phyloP scores from a whole-genome alignment of 1,139 yeast species.

The Zhuliangozyma parablackwelliae region DNA sequence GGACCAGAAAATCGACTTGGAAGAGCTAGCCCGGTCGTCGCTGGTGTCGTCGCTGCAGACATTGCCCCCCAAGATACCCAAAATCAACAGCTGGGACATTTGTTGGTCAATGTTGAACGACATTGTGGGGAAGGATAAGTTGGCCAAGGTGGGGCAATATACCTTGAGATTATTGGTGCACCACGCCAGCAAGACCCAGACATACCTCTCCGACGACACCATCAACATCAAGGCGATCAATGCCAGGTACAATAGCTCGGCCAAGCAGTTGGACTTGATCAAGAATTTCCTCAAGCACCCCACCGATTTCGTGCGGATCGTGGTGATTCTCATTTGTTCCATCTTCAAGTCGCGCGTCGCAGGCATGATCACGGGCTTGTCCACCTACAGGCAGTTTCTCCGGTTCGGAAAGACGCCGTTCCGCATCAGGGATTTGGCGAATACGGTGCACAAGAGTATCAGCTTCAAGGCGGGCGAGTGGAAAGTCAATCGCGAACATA shows the following conservation, averaged over 20 bases:
- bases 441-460: constrained; percentile 16
- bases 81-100: constrained; percentile 29
- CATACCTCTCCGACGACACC: constrained; percentile 29
- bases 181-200: constrained; percentile 42
- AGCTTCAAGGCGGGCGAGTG: constrained; percentile 9
- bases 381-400: constrained; percentile 61
- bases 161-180: constrained; percentile 48
- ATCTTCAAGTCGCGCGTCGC: constrained; percentile 26
- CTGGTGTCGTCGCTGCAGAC: neutral
- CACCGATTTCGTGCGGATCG: constrained; percentile 32
- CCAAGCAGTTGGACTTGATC: constrained; percentile 31
- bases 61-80: constrained; percentile 1
- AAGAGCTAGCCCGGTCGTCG: neutral
- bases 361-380: constrained; percentile 48
- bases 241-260: constrained; percentile 29
- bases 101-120: constrained; percentile 50
- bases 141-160: constrained; percentile 63
- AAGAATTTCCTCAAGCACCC: constrained; percentile 41
- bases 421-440: constrained; percentile 32
- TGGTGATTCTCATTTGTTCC: constrained; percentile 28
- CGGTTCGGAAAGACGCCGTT: constrained; percentile 74
- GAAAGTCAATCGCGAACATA: constrained; percentile 19
- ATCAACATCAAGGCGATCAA: constrained; percentile 29
- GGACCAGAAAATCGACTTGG: constrained; percentile 12
- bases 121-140: constrained; percentile 64